Evolutionary conservation across 1,284 basidiomycete species (phyloP), one percentile per base, ranked within the genome.

Genomic region (Fomitopsis palustris): DNA sequence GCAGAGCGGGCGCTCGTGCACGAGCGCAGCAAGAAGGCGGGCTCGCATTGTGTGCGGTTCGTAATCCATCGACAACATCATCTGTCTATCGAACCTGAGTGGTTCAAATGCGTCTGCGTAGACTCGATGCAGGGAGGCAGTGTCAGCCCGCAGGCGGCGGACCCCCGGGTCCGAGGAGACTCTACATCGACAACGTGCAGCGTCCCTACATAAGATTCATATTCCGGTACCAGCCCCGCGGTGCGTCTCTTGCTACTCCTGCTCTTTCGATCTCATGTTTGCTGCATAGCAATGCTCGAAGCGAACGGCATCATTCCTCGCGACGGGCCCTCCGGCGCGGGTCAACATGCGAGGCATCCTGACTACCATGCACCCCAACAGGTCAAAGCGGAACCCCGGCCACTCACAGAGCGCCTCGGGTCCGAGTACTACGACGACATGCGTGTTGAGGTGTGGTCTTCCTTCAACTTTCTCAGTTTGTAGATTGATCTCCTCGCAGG

Each of bases 1-100:
- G 45, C 57, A 60, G 52, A 54, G 43, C 27, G 57, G 61, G 2
- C 63, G 56, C 16, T 60, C 9, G 59, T 69, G 16, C 64, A 69
- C 33, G 67, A 69, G 53, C 62, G 65, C 8, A 65, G 62, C 53
- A 69, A 69, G 65, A 69, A 69, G 52, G 66, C 60, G 2, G 65
- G 65, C 17, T 41, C 62, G 8, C 65, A 66, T 49, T 63, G 63
- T 37, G 62, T 66, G 6, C 54, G 58, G 65, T 66, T 45, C 29
- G 65, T 63, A 2, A 17, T 23, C 45, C 33, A 16, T n/a, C 31
- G 10, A 31, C 3, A 35, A 16, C 16, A 47, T n/a, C 10, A 1
- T n/a, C 37, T n/a, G 4, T 21, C 12, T 14, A n/a, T 8, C 33
- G 29, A 27, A 52, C 49, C 27, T 35, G 9, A 27, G 1, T 14